Base-by-base conservation (phyloP, 768 basidiomycete genomes). In the Rhodotorula graminis region DNA sequence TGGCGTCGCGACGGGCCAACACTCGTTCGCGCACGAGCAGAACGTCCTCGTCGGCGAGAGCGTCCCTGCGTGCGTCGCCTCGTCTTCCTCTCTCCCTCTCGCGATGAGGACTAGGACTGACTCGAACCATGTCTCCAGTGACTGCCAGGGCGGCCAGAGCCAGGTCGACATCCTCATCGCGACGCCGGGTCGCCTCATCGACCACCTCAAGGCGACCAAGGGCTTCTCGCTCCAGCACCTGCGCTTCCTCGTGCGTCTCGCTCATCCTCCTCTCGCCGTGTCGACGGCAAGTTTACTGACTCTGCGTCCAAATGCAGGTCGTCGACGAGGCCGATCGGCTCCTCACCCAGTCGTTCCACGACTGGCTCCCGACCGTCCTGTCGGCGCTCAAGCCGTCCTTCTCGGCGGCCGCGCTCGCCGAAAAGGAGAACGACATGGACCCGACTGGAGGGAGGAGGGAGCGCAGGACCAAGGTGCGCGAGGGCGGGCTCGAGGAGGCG, bases 311-410 rank as follows among this genome's bases (percentile, higher is more conserved):
- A 29, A 10, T 18, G 18, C 69, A 95, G 93, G 88, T 98, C 42
- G 92, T 99, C 67, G 96, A 99, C 80, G 96, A 99, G 82, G 96
- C 96, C 0, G 96, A 99, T 79, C 87, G 93, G n/a, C 85, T 99
- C 0, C 85, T 99, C 16, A 89, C 90, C 18, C 93, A 97, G 80
- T 92, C 92, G 2, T 98, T 96, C 82, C 93, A 98, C 81, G 91
- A 92, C 79, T 99, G 94, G 95, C 83, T 98, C 6, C 85, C 86
- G 12, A 88, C 88, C 78, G 90, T 98, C 8, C 83, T 96, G 15
- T 82, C 85, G n/a, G 92, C 91, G 14, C 90, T 88, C 18, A 85
- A 82, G 50, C 83, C 84, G 2, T 31, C 62, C 6, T 80, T 74
- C 84, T 31, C 80, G 80, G 69, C 75, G 58, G 29, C 68, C 46